Conservation (phyloP, 345 rosid species). For the Salix caprea region DNA sequence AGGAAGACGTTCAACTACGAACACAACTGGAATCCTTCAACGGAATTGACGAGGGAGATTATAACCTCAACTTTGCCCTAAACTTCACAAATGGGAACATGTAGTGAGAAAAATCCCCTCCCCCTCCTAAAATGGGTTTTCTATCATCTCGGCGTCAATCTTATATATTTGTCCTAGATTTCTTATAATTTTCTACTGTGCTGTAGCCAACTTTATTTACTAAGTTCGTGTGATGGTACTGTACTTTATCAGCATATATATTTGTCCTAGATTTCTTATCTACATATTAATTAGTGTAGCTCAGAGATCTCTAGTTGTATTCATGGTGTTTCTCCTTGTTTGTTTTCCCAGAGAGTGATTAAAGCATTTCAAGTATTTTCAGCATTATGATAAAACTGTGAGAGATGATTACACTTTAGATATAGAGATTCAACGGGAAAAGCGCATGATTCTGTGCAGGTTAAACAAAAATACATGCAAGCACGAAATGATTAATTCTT, state of each 20-base stretch:
- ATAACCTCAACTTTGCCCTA: not conserved
- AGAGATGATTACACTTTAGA: not conserved
- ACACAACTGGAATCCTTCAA: not conserved
- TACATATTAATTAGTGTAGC: not conserved
- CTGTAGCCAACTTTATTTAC: not conserved
- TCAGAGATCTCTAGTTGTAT: not conserved
- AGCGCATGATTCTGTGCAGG: not conserved
- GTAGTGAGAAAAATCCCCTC: not conserved
- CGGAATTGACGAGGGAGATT: not conserved
- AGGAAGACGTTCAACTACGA: not conserved
- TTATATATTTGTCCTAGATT: too few species aligned
- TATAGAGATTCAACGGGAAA: too few species aligned
- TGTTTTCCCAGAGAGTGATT: not conserved
- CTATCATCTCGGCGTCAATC: not conserved
- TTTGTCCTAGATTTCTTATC: not conserved
- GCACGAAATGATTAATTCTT: not conserved
- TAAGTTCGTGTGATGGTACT: not conserved
- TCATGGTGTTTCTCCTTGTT: not conserved
- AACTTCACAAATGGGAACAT: not conserved
- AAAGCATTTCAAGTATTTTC: not conserved
- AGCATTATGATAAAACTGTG: not conserved
- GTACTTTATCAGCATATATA: not conserved
- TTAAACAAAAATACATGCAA: not conserved
- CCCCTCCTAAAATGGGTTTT: not conserved
- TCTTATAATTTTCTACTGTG: not conserved